phyloP scores from a whole-genome alignment of 306 rosid genomes.

The Quercus variabilis region DNA sequence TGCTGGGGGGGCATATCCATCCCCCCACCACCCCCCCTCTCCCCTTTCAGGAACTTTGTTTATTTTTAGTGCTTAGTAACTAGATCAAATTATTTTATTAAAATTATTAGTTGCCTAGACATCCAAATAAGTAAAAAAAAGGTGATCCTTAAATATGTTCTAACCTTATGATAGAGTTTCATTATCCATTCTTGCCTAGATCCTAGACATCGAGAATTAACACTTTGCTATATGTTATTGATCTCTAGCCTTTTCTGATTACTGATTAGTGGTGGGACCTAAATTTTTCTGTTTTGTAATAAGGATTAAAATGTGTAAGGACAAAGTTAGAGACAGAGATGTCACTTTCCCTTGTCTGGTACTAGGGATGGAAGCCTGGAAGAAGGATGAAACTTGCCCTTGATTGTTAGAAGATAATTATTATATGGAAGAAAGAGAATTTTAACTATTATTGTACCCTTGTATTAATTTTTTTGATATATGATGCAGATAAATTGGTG shows the following conservation, averaged over 20 bases:
- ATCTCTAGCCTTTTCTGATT: not conserved
- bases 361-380: not conserved
- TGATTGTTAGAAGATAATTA: too few relatives aligned
- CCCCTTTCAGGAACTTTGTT: not conserved
- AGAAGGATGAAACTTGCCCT: not conserved
- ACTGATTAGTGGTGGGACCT: not conserved
- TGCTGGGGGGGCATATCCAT: too few relatives aligned
- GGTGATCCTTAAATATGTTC: not conserved
- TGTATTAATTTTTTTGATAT: too few relatives aligned
- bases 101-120: not conserved
- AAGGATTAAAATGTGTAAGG: not conserved
- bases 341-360: not conserved
- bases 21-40: too few relatives aligned
- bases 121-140: not conserved
- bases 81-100: not conserved
- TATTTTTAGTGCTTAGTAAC: not conserved
- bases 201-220: not conserved
- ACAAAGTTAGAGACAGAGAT: not conserved
- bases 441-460: too few relatives aligned
- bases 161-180: not conserved
- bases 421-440: too few relatives aligned
- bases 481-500: too few relatives aligned
- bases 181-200: not conserved
- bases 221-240: not conserved
- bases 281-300: not conserved